These are phyloP conservation scores for Russula vinacea DNA, from an alignment of 768 basidiomycete species.

Conservation along the genomic window DNA sequence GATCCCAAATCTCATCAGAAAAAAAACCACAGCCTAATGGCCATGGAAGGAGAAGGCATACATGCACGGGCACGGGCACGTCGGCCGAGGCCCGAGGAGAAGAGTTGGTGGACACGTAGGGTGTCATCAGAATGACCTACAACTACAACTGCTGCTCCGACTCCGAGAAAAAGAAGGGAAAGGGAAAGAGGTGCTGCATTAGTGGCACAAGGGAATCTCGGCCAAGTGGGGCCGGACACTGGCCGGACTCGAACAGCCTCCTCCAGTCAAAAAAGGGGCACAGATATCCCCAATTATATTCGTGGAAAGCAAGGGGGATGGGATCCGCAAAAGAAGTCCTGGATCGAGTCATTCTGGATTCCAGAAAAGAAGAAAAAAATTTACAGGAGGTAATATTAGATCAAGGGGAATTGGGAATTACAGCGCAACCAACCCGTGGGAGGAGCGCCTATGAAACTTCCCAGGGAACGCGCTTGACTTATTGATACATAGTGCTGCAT, in stretches of 20 bases:
- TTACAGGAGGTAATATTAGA: not conserved
- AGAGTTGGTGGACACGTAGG: not conserved
- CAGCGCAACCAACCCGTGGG: not conserved
- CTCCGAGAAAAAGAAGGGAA: not conserved
- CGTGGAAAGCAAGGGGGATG: not conserved
- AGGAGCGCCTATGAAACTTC: constrained; percentile 14
- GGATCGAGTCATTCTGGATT: constrained; percentile 10
- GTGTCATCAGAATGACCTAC: not conserved
- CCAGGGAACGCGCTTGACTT: constrained; percentile 13
- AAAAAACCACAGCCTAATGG: not conserved
- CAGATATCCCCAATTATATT: not conserved
- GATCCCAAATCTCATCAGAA: too few relatives aligned
- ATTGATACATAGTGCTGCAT: not conserved
- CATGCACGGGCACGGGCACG: not conserved
- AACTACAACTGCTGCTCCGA: not conserved
- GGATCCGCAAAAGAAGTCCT: not conserved
- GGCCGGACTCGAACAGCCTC: not conserved
- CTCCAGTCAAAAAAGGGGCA: not conserved
- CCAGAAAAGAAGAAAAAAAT: not conserved
- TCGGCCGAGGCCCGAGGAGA: constrained; percentile 3
- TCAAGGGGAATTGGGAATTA: not conserved
- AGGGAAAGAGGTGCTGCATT: not conserved
- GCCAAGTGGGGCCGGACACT: not conserved
- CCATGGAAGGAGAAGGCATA: too few relatives aligned
- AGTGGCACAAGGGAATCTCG: not conserved